Evolutionary conservation across 768 basidiomycete species (phyloP).

Genomic region (Hemileccinum impolitum): DNA sequence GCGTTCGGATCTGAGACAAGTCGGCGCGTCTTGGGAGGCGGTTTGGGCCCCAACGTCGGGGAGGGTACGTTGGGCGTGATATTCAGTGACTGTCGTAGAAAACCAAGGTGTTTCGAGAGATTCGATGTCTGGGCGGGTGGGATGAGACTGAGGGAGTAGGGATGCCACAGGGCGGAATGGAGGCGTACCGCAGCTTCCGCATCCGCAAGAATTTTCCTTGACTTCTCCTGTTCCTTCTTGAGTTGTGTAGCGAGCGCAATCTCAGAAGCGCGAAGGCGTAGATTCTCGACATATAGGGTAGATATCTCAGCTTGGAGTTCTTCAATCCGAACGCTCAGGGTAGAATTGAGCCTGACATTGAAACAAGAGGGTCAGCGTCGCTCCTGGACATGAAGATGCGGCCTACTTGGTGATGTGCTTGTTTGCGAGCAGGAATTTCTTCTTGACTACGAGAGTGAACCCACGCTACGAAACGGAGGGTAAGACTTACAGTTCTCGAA

Average conservation of each 20-base stretch:
- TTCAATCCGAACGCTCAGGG: conserved; percentile 78
- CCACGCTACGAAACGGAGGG: background rate
- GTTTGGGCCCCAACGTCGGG: conserved; percentile 36
- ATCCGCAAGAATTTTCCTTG: conserved; percentile 65
- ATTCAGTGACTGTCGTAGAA: conserved; percentile 61
- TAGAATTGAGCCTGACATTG: conserved; percentile 69
- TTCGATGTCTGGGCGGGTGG: conserved; percentile 42
- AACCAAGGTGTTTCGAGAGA: conserved; percentile 62
- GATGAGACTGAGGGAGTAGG: conserved; percentile 8
- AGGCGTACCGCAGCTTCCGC: conserved; percentile 68
- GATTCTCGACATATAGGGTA: conserved; percentile 77
- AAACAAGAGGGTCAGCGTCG: conserved; percentile 7
- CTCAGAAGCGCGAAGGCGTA: conserved; percentile 76
- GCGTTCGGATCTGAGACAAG: conserved; percentile 40
- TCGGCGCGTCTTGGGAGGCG: conserved; percentile 50
- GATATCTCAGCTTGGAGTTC: conserved; percentile 83
- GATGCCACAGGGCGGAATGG: conserved; percentile 15
- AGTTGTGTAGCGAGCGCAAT: conserved; percentile 73
- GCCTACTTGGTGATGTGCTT: conserved; percentile 87
- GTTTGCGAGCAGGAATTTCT: conserved; percentile 87
- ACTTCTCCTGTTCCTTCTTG: conserved; percentile 78
- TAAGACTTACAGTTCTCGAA: conserved; percentile 73
- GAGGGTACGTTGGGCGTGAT: conserved; percentile 37
- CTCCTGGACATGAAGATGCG: conserved; percentile 2
- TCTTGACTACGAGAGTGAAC: conserved; percentile 66